Evolutionary conservation across 129 eudicot genomes (phyloP).

Genomic region (Mikania micrantha): DNA sequence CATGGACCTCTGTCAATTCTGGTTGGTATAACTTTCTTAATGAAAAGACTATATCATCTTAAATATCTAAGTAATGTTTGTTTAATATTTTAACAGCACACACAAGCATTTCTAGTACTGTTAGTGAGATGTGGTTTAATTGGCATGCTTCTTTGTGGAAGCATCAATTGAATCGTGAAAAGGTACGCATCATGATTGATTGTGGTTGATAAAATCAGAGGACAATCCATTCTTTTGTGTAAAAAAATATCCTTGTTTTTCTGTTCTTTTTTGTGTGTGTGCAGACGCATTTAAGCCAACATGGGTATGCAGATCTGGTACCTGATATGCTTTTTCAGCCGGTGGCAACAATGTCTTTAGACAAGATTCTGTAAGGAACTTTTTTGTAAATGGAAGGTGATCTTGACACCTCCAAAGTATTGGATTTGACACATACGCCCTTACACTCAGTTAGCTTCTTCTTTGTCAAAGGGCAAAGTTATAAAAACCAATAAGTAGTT

Average conservation of each 20-base stretch:
- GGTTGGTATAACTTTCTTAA: slow-evolving; percentile 38
- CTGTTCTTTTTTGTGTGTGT: neutral
- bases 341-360: slow-evolving; percentile 40
- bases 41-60: neutral
- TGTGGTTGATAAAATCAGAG: slow-evolving; percentile 1
- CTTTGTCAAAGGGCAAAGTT: neutral
- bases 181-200: slow-evolving; percentile 35
- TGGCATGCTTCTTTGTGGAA: slow-evolving; percentile 91
- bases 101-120: slow-evolving; percentile 47
- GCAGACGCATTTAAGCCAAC: slow-evolving; percentile 36
- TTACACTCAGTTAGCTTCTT: neutral
- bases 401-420: neutral
- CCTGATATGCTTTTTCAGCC: slow-evolving; percentile 76
- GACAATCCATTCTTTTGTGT: neutral
- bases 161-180: slow-evolving; percentile 18
- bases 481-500: neutral
- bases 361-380: slow-evolving; percentile 46
- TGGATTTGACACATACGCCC: neutral
- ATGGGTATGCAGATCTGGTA: slow-evolving; percentile 28
- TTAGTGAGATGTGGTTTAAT: slow-evolving; percentile 79
- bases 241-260: neutral
- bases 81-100: slow-evolving; percentile 30
- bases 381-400: neutral
- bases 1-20: slow-evolving; percentile 48
- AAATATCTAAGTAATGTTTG: neutral